These are phyloP conservation scores for Venturia asperata DNA, from an alignment of 2,329 filamentous ascomycete genomes.

Conservation along the genomic window DNA sequence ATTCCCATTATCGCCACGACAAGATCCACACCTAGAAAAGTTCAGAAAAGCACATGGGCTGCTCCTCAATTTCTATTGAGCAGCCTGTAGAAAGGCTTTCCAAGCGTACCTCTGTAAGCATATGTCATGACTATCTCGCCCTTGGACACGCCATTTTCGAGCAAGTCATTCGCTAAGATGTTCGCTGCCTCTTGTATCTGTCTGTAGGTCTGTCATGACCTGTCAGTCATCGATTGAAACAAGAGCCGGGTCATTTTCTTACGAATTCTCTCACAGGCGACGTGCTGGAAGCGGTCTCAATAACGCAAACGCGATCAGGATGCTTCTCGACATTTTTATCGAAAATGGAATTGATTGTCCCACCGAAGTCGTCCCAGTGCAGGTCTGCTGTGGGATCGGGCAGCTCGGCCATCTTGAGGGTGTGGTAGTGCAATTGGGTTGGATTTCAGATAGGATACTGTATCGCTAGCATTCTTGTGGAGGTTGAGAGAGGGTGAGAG, in stretches of 20 bases:
- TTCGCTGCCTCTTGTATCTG: constrained; percentile 85
- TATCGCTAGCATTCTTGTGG: no score
- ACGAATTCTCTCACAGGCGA: constrained; percentile 27
- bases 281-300: constrained; percentile 26
- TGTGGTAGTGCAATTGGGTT: no score
- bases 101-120: constrained; percentile 54
- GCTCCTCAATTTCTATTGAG: background rate
- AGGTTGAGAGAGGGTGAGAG: no score
- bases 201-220: constrained; percentile 61
- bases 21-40: constrained; percentile 41
- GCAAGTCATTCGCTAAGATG: constrained; percentile 69
- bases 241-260: constrained; percentile 22
- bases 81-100: background rate
- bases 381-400: constrained; percentile 63
- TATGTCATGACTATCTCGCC: constrained; percentile 94
- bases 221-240: constrained; percentile 45
- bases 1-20: constrained; percentile 75
- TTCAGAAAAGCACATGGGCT: background rate
- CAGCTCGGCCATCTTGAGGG: constrained; percentile 9
- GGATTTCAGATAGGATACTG: no score
- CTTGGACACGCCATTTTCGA: constrained; percentile 61
- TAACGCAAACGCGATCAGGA: constrained; percentile 63
- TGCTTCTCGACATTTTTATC: constrained; percentile 56
- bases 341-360: constrained; percentile 66
- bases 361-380: constrained; percentile 58